Evolutionary conservation across 2,329 filamentous ascomycete species (phyloP).

Genomic region (Onygenales sp.): DNA sequence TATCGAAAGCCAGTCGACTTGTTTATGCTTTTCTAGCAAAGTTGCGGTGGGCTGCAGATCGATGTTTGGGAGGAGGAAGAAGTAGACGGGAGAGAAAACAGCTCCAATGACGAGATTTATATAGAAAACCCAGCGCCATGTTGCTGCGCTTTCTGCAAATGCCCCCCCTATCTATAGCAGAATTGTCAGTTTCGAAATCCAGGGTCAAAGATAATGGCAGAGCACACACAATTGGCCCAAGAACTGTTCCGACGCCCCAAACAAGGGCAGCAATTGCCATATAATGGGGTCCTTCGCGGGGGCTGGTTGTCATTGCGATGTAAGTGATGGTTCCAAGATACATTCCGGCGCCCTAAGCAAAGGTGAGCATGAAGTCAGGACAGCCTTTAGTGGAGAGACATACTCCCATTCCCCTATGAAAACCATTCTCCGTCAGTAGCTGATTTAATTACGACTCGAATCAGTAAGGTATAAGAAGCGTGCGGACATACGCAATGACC

Average conservation of each 20-base stretch:
- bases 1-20: constrained; percentile 37
- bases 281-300: constrained; percentile 34
- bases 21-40: constrained; percentile 13
- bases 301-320: constrained; percentile 25
- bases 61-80: constrained; percentile 32
- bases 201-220: too few species aligned
- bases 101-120: constrained; percentile 45
- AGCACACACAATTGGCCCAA: constrained; percentile 23
- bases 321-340: constrained; percentile 17
- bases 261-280: constrained; percentile 26
- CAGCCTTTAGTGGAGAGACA: too few species aligned
- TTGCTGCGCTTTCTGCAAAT: constrained; percentile 20
- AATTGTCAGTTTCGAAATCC: too few species aligned
- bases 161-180: constrained; percentile 22
- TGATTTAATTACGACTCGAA: too few species aligned
- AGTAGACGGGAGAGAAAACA: constrained; percentile 31
- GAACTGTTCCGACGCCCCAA: constrained; percentile 28
- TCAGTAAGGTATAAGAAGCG: too few species aligned
- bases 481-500: constrained; percentile 23
- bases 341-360: constrained; percentile 18
- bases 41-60: constrained; percentile 15
- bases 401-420: too few species aligned
- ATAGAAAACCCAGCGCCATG: constrained; percentile 35
- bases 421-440: too few species aligned
- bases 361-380: too few species aligned